Evolutionary conservation across 2,329 filamentous ascomycete species (phyloP).

Genomic region (Ascochyta lentis): DNA sequence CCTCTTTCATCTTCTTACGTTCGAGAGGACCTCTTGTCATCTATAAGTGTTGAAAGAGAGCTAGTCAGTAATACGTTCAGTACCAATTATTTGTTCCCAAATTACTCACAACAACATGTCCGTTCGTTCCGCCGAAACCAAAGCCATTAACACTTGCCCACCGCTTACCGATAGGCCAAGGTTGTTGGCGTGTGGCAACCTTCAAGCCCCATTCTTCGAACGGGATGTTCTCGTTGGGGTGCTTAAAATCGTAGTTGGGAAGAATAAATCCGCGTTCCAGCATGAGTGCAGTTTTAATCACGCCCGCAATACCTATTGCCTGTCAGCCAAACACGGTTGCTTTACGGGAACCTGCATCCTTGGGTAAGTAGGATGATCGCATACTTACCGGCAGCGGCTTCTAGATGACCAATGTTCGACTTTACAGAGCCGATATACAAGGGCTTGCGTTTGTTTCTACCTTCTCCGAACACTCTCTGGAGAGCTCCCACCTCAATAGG

Average conservation of each 20-base stretch:
- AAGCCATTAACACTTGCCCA: conserved; percentile 58
- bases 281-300: conserved; percentile 52
- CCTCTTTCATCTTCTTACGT: conserved; percentile 31
- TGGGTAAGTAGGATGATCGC: neutral
- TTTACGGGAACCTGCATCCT: neutral
- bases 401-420: conserved; percentile 44
- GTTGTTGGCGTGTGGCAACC: conserved; percentile 1
- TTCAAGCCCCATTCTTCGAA: neutral
- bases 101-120: conserved; percentile 14
- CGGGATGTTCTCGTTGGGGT: conserved; percentile 48
- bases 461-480: conserved; percentile 30
- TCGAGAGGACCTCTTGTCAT: conserved; percentile 19
- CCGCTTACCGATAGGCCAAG: conserved; percentile 34
- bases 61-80: neutral
- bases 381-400: conserved; percentile 33
- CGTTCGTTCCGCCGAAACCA: conserved; percentile 24
- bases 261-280: conserved; percentile 49
- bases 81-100: neutral
- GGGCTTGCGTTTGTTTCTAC: conserved; percentile 25
- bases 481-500: conserved; percentile 39
- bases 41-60: conserved; percentile 46
- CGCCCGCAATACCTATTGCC: conserved; percentile 26
- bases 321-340: neutral
- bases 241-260: conserved; percentile 53
- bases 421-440: conserved; percentile 40